Evolutionary conservation across 1,284 basidiomycete genomes (phyloP).

Genomic region (Erythrobasidium hasegawianum): DNA sequence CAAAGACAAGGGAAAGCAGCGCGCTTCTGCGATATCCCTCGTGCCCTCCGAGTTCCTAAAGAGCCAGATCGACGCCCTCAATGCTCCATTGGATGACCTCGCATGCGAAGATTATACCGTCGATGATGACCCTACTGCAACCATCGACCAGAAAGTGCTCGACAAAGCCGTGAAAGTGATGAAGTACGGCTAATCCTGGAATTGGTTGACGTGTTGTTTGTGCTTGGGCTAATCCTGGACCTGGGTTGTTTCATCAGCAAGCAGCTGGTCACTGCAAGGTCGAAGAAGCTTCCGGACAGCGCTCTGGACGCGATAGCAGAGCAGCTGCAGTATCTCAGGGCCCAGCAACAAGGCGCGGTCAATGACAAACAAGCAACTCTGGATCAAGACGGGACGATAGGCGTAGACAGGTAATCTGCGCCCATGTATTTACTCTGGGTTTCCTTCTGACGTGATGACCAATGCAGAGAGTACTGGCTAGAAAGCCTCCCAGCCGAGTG

Average conservation of each 20-base stretch:
- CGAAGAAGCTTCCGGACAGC: background rate
- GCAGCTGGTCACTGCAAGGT: slow-evolving; percentile 8
- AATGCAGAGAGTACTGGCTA: slow-evolving; percentile 28
- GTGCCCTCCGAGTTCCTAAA: slow-evolving; percentile 11
- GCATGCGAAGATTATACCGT: background rate
- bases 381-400: slow-evolving; percentile 2
- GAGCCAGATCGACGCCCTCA: slow-evolving; percentile 20
- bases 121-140: background rate
- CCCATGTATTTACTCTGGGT: background rate
- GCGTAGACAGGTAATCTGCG: slow-evolving; percentile 24
- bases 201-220: too few species aligned
- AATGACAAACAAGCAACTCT: slow-evolving; percentile 6
- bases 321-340: slow-evolving; percentile 19
- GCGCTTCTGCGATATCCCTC: background rate
- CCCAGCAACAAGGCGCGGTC: background rate
- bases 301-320: slow-evolving; percentile 20
- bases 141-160: slow-evolving; percentile 6
- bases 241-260: background rate
- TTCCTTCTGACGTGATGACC: too few species aligned
- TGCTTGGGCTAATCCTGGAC: too few species aligned
- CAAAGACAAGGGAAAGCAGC: slow-evolving; percentile 14
- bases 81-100: slow-evolving; percentile 1
- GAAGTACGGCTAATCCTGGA: slow-evolving; percentile 4
- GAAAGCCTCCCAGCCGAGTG: slow-evolving; percentile 19
- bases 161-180: slow-evolving; percentile 15